Percentiles rank a stretch among this genome's conserved stretches.
Conservation (phyloP, 2,329 filamentous ascomycete genomes). For the Penicillium sp. region DNA sequence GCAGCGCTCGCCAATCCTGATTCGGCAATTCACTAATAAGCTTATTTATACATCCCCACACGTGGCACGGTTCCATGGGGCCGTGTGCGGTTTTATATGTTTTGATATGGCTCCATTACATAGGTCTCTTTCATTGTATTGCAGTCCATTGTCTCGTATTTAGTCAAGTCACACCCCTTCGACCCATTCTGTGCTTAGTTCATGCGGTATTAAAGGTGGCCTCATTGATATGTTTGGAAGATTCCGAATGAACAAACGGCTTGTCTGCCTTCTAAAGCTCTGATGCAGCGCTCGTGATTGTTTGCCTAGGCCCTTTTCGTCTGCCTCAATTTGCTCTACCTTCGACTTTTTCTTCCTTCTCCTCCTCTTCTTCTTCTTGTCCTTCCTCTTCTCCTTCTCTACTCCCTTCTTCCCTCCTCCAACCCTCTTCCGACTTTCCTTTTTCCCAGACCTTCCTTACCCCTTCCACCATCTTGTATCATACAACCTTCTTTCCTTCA, state of each 20-base stretch:
- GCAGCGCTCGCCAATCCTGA: background rate
- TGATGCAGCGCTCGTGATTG: background rate
- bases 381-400: constrained; percentile 13
- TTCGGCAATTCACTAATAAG: background rate
- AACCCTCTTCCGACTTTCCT: background rate
- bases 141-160: background rate
- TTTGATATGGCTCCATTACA: no score
- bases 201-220: background rate
- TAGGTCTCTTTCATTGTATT: background rate
- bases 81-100: no score
- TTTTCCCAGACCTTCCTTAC: background rate
- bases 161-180: background rate
- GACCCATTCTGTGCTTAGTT: background rate
- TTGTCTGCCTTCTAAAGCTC: background rate
- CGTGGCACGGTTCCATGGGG: no score
- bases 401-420: constrained; percentile 1
- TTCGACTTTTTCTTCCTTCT: background rate
- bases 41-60: background rate
- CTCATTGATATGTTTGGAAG: background rate
- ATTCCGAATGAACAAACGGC: background rate
- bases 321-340: constrained; percentile 6
- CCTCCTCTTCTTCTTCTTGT: background rate
- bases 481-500: background rate
- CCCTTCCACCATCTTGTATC: constrained; percentile 1
- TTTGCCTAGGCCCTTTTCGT: background rate